Base-by-base conservation (phyloP, 73 alveolate genomes). In the Paramecium primaurelia region DNA sequence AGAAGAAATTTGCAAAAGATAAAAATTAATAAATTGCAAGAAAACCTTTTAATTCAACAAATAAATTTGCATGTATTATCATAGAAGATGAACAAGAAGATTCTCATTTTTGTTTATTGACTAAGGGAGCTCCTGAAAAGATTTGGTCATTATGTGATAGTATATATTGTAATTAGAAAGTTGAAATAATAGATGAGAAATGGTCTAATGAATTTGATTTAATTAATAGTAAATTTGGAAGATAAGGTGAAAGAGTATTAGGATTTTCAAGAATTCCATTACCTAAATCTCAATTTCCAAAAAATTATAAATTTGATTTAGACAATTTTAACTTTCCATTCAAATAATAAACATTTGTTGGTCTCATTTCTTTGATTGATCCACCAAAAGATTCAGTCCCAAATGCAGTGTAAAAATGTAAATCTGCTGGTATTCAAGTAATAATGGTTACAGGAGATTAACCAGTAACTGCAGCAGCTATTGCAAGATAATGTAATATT, bases 111-210 rank as follows among this genome's bases (percentile, higher is more conserved):
- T 44, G 83, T 26, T 36, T 96, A 16, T 94, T 96, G 69, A 93
- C 96, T 94, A 97, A 97, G 69, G 99, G 99, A 6, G 99, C 98
- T 32, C 99, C 99, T 4, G 98, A 96, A 60, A 92, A 97, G 92
- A 95, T 97, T 18, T 93, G 86, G 92, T 22, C 54, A n/a, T 85
- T 45, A 37, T 85, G 92, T 58, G 28, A 49, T 26, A 51, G 60
- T 22, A 59, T 85, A 18, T 26, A 51, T 49, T 36, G 59, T 47
- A 51, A 59, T 26, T 25, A 32, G 47, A 59, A 30, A 36, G 42
- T 16, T 10, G 77, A 26, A 14, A 14, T 2, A 1, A 85, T 47
- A n/a, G 77, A 95, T 40, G 75, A 75, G 25, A 40, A 16, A 4
- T 64, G 80, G 47, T 64, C 71, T 38, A 80, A 60, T 9, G 60